Evolutionary conservation across 768 basidiomycete genomes (phyloP).

Genomic region (Suillus subaureus): DNA sequence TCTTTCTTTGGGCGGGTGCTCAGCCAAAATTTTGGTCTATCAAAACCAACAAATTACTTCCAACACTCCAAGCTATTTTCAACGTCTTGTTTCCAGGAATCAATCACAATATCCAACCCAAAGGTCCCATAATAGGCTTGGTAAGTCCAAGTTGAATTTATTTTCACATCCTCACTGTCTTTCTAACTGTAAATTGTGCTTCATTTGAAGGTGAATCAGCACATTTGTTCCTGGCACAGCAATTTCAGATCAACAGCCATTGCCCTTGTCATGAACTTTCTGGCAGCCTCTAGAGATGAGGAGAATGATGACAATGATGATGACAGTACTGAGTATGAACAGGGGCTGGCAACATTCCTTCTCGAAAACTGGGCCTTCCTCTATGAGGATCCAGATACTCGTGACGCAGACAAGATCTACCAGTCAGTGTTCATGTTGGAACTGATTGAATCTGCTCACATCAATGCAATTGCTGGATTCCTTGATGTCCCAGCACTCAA

Average conservation of each 20-base stretch:
- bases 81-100: slow-evolving; percentile 9
- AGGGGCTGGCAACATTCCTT: neutral
- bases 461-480: slow-evolving; percentile 1
- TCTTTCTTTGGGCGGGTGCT: slow-evolving; percentile 11
- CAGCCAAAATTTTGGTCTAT: slow-evolving; percentile 15
- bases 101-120: slow-evolving; percentile 5
- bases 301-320: neutral
- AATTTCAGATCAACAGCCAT: slow-evolving; percentile 11
- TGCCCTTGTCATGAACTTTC: slow-evolving; percentile 6
- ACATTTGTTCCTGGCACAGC: slow-evolving; percentile 12
- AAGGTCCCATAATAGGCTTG: slow-evolving; percentile 7
- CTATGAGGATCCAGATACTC: slow-evolving; percentile 5
- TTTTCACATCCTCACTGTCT: neutral
- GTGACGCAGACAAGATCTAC: neutral
- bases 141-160: neutral
- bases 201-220: slow-evolving; percentile 6
- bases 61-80: slow-evolving; percentile 10
- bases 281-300: neutral
- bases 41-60: neutral
- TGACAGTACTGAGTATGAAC: too few relatives aligned
- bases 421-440: slow-evolving; percentile 11
- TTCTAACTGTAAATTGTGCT: too few relatives aligned
- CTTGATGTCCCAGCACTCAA: slow-evolving; percentile 3
- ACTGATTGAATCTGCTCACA: slow-evolving; percentile 6
- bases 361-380: slow-evolving; percentile 4